Evolutionary conservation across 176 grass and related monocot species (phyloP).

Genomic region (Triticum turgidum): DNA sequence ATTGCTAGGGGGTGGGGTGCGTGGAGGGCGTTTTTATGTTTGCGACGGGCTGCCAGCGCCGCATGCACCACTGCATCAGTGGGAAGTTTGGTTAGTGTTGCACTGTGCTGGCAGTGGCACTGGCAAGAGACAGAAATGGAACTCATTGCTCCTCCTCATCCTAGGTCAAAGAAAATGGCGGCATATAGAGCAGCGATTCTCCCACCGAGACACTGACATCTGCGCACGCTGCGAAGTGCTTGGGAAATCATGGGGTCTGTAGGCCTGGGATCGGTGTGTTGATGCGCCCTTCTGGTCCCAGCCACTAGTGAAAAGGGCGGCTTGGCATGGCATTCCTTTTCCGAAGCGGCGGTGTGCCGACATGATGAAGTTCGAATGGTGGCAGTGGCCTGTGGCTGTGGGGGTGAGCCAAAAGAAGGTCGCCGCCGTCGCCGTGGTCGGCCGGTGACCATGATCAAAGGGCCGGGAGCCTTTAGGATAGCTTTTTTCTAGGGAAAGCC

Average conservation of each 20-base stretch:
- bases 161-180: background rate
- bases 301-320: background rate
- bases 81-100: conserved; percentile 21
- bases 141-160: background rate
- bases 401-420: background rate
- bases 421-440: no score
- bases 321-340: background rate
- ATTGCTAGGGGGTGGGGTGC: background rate
- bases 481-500: no score
- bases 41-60: background rate
- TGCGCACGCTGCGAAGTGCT: background rate
- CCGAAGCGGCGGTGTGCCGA: conserved; percentile 17
- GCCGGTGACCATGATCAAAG: no score
- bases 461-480: no score
- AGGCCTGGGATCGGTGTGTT: background rate
- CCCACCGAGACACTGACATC: background rate
- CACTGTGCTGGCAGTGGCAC: background rate
- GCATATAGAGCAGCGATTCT: background rate
- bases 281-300: background rate
- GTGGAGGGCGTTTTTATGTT: conserved; percentile 5
- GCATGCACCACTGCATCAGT: background rate
- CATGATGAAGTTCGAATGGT: conserved; percentile 34
- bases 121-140: background rate
- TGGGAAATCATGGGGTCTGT: background rate
- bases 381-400: conserved; percentile 22